Conservation (phyloP, 768 basidiomycete species). For the Naganishia vaughanmartiniae region DNA sequence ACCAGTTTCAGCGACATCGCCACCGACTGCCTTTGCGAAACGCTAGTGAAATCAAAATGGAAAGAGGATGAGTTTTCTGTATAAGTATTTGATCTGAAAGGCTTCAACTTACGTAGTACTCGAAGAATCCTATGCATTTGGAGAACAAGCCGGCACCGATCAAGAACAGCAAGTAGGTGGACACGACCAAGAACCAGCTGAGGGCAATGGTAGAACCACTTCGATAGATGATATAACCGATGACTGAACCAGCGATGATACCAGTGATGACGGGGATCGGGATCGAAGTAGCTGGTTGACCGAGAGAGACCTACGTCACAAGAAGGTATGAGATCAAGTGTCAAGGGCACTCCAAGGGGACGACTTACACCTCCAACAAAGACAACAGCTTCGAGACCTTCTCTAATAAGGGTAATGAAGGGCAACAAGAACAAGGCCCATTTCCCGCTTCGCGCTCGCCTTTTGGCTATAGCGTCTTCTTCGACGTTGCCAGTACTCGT, state of each 20-base stretch:
- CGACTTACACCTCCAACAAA: conserved; percentile 75
- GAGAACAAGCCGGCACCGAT: conserved; percentile 92
- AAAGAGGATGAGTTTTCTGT: neutral
- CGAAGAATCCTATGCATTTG: conserved; percentile 69
- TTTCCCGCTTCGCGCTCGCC: conserved; percentile 60
- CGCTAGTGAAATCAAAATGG: conserved; percentile 20
- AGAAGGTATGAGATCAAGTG: neutral
- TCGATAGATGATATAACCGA: conserved; percentile 58
- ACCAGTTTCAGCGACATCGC: conserved; percentile 59
- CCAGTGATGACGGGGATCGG: conserved; percentile 88
- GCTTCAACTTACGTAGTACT: conserved; percentile 56
- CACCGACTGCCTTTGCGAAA: conserved; percentile 59
- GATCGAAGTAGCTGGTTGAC: conserved; percentile 74
- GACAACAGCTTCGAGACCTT: conserved; percentile 89
- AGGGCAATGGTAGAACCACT: conserved; percentile 60
- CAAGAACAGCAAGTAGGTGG: conserved; percentile 86
- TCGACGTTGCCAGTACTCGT: conserved; percentile 15
- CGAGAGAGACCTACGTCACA: conserved; percentile 66
- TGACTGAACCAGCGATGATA: conserved; percentile 68
- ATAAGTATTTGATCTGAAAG: conserved; percentile 36
- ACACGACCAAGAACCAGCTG: conserved; percentile 80
- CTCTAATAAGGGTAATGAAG: conserved; percentile 84
- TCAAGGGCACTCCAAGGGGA: neutral
- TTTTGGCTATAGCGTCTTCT: conserved; percentile 36
- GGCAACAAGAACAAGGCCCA: conserved; percentile 90